Evolutionary conservation across 208 protist genomes (phyloP).

Genomic region (Crithidia bombi): DNA sequence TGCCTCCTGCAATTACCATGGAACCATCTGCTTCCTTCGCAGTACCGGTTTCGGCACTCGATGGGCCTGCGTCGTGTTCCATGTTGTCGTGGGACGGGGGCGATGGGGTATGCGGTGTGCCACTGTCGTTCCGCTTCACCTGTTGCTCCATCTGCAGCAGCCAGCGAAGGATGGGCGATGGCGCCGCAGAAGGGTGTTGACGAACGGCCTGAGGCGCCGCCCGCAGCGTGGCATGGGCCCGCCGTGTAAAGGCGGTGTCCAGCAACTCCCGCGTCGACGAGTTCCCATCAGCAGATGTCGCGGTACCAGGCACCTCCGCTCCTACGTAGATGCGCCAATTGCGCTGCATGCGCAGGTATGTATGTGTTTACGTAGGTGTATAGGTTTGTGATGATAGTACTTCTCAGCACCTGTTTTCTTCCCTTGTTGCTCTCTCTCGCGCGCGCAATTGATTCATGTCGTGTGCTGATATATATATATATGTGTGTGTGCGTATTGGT

Average conservation of each 20-base stretch:
- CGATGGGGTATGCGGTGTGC: not conserved
- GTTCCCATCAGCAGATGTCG: not conserved
- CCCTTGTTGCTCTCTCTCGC: too few species aligned
- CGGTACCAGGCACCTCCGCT: conserved; percentile 7
- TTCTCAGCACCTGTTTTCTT: too few species aligned
- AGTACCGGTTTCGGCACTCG: too few species aligned
- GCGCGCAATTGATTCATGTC: too few species aligned
- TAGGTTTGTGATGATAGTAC: too few species aligned
- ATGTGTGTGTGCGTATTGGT: too few species aligned
- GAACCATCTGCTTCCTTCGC: too few species aligned
- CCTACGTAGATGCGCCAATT: conserved; percentile 22
- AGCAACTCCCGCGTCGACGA: conserved; percentile 14
- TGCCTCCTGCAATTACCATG: too few species aligned
- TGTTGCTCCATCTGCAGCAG: conserved; percentile 29
- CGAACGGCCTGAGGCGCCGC: conserved; percentile 15
- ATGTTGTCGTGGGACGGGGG: not conserved
- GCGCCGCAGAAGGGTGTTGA: conserved; percentile 36
- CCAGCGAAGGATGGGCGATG: conserved; percentile 52
- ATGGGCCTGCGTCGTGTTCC: not conserved
- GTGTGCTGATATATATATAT: too few species aligned
- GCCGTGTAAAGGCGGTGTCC: conserved; percentile 41
- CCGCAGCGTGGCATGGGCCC: conserved; percentile 5
- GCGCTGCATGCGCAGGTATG: too few species aligned
- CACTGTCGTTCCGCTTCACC: too few species aligned
- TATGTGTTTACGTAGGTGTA: too few species aligned